Evolutionary conservation across 2,329 filamentous ascomycete species (phyloP).

Genomic region (Trematosphaeria pertusa): DNA sequence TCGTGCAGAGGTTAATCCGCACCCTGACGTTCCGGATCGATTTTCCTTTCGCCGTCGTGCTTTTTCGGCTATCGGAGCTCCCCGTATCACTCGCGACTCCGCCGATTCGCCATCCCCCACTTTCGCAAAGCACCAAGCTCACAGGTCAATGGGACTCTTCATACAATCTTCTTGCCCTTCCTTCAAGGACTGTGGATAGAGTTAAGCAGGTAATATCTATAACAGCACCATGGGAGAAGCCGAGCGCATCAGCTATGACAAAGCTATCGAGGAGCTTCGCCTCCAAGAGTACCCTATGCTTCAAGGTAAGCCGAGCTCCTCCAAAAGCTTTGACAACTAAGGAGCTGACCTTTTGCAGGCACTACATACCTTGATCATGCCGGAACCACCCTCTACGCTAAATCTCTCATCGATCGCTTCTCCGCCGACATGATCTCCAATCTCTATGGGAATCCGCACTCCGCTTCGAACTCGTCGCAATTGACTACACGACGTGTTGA

Average conservation of each 20-base stretch:
- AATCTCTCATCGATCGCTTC: constrained; percentile 81
- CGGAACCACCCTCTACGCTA: constrained; percentile 84
- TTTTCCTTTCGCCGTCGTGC: constrained; percentile 3
- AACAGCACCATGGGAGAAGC: constrained; percentile 35
- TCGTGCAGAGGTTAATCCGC: no score
- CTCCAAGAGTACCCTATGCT: constrained; percentile 73
- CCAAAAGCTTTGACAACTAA: neutral
- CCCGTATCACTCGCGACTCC: constrained; percentile 29
- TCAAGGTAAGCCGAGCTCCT: constrained; percentile 61
- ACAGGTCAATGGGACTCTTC: constrained; percentile 34
- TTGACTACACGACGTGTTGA: constrained; percentile 77
- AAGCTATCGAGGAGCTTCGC: constrained; percentile 65
- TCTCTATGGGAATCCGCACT: constrained; percentile 92
- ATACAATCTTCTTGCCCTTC: constrained; percentile 10
- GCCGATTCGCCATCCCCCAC: constrained; percentile 46
- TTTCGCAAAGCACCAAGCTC: constrained; percentile 33
- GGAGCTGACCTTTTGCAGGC: constrained; percentile 55
- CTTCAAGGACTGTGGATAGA: constrained; percentile 33
- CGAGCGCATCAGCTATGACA: constrained; percentile 59
- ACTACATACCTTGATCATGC: constrained; percentile 91
- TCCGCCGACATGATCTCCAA: constrained; percentile 77
- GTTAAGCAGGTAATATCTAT: constrained; percentile 10
- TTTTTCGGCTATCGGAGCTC: constrained; percentile 32
- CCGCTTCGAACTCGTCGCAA: constrained; percentile 81
- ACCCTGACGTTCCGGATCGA: no score